A percentile compares a stretch with the other conserved stretches of the same genome.
phyloP scores from a whole-genome alignment of 2,329 filamentous ascomycete genomes.

The Periconia digitata region DNA sequence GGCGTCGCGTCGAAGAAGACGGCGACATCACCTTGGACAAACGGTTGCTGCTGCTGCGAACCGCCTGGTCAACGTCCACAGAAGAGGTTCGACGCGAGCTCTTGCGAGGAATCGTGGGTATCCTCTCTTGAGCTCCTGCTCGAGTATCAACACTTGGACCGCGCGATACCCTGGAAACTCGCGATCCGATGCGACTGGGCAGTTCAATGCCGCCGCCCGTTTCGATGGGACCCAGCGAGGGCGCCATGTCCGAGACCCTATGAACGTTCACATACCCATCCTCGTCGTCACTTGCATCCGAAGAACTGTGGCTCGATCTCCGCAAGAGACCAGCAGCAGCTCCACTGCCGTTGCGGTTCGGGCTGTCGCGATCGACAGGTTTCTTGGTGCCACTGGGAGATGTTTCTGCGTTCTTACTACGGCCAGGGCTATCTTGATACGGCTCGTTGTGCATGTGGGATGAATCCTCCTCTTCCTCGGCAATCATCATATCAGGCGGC shows the following conservation, averaged over 20 bases:
- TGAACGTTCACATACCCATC: constrained; percentile 45
- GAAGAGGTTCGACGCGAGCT: constrained; percentile 58
- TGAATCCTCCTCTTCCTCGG: constrained; percentile 61
- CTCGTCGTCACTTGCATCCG: constrained; percentile 46
- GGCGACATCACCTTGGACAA: constrained; percentile 33
- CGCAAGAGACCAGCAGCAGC: constrained; percentile 33
- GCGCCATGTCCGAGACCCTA: constrained; percentile 54
- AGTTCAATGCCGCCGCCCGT: constrained; percentile 62
- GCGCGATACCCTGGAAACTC: constrained; percentile 48
- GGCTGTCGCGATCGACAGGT: constrained; percentile 9
- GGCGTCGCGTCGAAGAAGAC: constrained; percentile 16
- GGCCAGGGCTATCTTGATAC: constrained; percentile 57
- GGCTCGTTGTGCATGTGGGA: constrained; percentile 41
- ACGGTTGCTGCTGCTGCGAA: constrained; percentile 23
- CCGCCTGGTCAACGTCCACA: constrained; percentile 32
- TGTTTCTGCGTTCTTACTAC: background rate
- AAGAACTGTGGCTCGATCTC: constrained; percentile 48
- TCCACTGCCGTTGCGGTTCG: constrained; percentile 16
- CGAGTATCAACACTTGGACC: constrained; percentile 5
- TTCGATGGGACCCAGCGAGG: constrained; percentile 63
- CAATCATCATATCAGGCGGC: constrained; percentile 69
- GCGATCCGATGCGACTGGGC: constrained; percentile 65
- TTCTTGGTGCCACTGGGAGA: constrained; percentile 19
- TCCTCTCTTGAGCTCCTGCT: constrained; percentile 25
- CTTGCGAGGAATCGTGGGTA: constrained; percentile 64